These are phyloP conservation scores for Aspergillaceae sp. DNA, from an alignment of 2,329 filamentous ascomycete genomes.

Conservation along the genomic window DNA sequence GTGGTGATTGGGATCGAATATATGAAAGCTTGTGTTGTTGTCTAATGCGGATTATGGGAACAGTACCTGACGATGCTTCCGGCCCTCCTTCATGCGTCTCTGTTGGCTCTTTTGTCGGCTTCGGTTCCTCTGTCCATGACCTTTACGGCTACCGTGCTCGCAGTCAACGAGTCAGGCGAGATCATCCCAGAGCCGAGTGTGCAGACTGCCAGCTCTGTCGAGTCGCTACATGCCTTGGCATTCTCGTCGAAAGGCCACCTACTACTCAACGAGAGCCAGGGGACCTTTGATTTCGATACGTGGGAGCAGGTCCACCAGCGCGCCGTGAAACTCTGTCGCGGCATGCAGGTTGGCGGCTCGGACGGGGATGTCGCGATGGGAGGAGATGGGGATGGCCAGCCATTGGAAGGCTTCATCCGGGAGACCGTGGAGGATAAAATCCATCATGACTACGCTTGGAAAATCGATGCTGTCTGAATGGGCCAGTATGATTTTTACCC, in stretches of 20 bases:
- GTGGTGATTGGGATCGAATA: slow-evolving; percentile 4
- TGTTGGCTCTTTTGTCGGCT: slow-evolving; percentile 71
- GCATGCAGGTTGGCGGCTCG: slow-evolving; percentile 27
- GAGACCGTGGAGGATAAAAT: slow-evolving; percentile 53
- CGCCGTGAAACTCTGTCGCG: slow-evolving; percentile 59
- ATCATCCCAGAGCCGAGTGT: slow-evolving; percentile 55
- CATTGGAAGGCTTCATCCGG: slow-evolving; percentile 54
- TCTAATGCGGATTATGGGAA: background rate
- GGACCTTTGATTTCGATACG: slow-evolving; percentile 62
- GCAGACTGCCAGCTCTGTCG: slow-evolving; percentile 52
- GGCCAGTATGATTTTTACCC: background rate
- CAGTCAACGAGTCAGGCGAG: slow-evolving; percentile 40
- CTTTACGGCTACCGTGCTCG: slow-evolving; percentile 57
- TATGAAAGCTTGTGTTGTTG: no score
- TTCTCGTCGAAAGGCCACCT: slow-evolving; percentile 68
- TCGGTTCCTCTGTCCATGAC: slow-evolving; percentile 71
- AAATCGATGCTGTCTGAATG: slow-evolving; percentile 27
- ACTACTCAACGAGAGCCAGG: slow-evolving; percentile 72
- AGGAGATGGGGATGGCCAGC: slow-evolving; percentile 32
- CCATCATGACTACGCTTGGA: slow-evolving; percentile 31
- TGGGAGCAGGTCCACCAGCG: slow-evolving; percentile 64
- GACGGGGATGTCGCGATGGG: slow-evolving; percentile 38
- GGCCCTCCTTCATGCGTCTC: slow-evolving; percentile 68
- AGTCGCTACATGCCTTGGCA: slow-evolving; percentile 71
- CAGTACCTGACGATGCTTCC: slow-evolving; percentile 75